Base-by-base conservation (phyloP, 164 flowering plant species). In the Pachysandra terminalis region DNA sequence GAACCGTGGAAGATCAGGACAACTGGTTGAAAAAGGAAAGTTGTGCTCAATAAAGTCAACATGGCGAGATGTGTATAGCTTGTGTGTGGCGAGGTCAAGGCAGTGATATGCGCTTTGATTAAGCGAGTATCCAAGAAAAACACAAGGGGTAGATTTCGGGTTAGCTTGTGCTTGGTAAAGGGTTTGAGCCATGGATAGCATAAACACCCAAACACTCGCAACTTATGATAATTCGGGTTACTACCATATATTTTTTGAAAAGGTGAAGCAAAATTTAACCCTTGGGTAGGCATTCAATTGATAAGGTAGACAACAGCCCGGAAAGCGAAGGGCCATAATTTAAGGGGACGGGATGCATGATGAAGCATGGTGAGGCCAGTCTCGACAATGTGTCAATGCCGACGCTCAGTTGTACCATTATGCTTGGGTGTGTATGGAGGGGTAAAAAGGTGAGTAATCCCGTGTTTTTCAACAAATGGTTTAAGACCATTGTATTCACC, bases 101-200 rank as follows among this genome's bases (percentile, higher is more conserved):
- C 62, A 67, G 28, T 67, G n/a, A 35, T 67, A 56, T 12, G 69
- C 69, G 9, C 59, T 51, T 53, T 67, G 56, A n/a, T 61, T 51
- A 6, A 19, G 19, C 1, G 69, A 67, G 19, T 67, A 67, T 2
- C 69, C 69, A 10, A 67, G 52, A 21, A 67, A 67, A n/a, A n/a
- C 25, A 41, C 62, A 67, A 1, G 59, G 45, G 7, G 0, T 26
- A 25, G 68, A 66, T 1, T 60, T 41, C 27, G 48, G 13, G 3
- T n/a, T 19, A 66, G 68, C 28, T 66, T 66, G 16, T 45, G 32
- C 7, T 5, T 5, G 10, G 45, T 5, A 10, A 5, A 40, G 45
- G 45, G 19, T 3, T 45, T 3, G 2, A 66, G 57, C 62, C 63
- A 67, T 5, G 63, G 63, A 35, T 58, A 58, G 19, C 35, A 67